Conservation (phyloP, 1,284 basidiomycete genomes). For the Malassezia caprae region DNA sequence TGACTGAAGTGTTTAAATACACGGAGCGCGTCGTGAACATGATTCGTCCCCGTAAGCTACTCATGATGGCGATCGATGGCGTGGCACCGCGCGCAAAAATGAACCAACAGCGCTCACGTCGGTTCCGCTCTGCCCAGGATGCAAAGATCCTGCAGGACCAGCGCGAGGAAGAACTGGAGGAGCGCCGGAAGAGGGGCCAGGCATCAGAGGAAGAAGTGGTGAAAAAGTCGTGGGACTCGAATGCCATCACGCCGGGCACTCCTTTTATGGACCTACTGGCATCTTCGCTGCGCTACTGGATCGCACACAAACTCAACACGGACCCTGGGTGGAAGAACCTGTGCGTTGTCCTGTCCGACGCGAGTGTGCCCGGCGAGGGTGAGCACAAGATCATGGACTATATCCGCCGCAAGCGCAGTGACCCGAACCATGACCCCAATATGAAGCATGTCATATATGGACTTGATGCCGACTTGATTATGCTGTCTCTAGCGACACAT, state of each 20-base stretch:
- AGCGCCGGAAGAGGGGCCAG: slow-evolving; percentile 87
- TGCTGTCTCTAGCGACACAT: slow-evolving; percentile 94
- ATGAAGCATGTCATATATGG: slow-evolving; percentile 96
- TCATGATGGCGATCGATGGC: slow-evolving; percentile 98
- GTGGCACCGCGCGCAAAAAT: slow-evolving; percentile 97
- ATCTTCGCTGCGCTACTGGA: slow-evolving; percentile 84
- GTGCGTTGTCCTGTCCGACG: slow-evolving; percentile 90
- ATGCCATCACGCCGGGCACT: slow-evolving; percentile 93
- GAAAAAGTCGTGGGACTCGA: slow-evolving; percentile 89
- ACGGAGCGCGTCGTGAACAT: slow-evolving; percentile 96
- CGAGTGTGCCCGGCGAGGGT: slow-evolving; percentile 92
- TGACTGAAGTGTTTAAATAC: slow-evolving; percentile 92
- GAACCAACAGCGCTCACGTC: slow-evolving; percentile 94
- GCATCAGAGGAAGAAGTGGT: slow-evolving; percentile 69
- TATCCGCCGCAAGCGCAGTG: slow-evolving; percentile 77
- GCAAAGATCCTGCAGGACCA: slow-evolving; percentile 86
- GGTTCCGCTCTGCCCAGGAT: slow-evolving; percentile 88
- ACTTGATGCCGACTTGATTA: slow-evolving; percentile 95
- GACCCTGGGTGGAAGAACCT: slow-evolving; percentile 80
- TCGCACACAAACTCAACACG: slow-evolving; percentile 83
- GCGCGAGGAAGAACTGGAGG: slow-evolving; percentile 63
- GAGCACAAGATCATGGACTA: slow-evolving; percentile 99
- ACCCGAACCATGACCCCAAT: slow-evolving; percentile 83
- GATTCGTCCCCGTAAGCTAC: slow-evolving; percentile 81
- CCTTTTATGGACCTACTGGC: slow-evolving; percentile 96